A percentile compares a stretch with the other conserved stretches of the same genome.
Conservation (phyloP, 305 asterid species). For the Fraxinus latifolia region DNA sequence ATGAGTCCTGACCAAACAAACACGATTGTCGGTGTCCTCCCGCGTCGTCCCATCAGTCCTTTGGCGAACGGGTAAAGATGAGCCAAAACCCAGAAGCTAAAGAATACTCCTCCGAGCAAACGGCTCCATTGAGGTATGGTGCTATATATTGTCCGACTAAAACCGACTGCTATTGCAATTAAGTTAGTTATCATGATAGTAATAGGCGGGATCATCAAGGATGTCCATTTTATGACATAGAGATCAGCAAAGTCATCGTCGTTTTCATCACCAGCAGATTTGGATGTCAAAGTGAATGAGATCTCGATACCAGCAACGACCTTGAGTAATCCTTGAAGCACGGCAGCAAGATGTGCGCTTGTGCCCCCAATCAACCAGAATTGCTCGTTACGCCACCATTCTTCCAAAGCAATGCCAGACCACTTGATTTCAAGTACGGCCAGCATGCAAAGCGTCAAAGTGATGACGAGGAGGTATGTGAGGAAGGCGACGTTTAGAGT, state of each 20-base stretch:
- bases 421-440: conserved; percentile 92
- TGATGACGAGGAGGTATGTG: conserved; percentile 63
- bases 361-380: conserved; percentile 95
- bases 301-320: conserved; percentile 89
- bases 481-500: conserved; percentile 68
- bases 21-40: conserved; percentile 86
- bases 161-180: conserved; percentile 79
- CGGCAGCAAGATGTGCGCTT: conserved; percentile 94
- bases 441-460: conserved; percentile 62
- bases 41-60: conserved; percentile 86
- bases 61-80: conserved; percentile 86
- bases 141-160: conserved; percentile 80
- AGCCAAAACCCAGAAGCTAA: conserved; percentile 92
- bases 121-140: conserved; percentile 92
- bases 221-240: conserved; percentile 65
- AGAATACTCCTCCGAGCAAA: conserved; percentile 85
- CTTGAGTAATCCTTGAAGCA: conserved; percentile 82
- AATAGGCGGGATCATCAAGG: conserved; percentile 76
- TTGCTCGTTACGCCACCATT: conserved; percentile 97
- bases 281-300: conserved; percentile 79
- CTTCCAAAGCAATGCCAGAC: conserved; percentile 79
- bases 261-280: conserved; percentile 67
- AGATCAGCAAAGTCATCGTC: conserved; percentile 80
- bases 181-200: conserved; percentile 74
- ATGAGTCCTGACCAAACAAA: conserved; percentile 93